phyloP scores from a whole-genome alignment of 2,329 filamentous ascomycete genomes.

The Claviceps capensis region DNA sequence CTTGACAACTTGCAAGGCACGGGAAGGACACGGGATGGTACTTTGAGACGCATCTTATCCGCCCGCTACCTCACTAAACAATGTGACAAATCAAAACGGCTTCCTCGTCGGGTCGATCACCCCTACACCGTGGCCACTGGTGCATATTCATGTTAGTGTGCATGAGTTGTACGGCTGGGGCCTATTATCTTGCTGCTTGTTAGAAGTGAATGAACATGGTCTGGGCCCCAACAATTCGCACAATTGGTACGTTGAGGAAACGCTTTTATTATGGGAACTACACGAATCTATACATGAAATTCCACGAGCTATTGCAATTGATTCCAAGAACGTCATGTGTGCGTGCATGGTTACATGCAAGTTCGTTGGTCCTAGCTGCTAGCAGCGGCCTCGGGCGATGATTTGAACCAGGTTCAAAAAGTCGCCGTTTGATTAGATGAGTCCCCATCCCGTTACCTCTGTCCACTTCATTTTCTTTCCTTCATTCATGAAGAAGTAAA shows the following conservation, averaged over 20 bases:
- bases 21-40: not conserved
- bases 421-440: conserved; percentile 1
- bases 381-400: not conserved
- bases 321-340: not conserved
- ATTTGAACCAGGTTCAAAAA: not conserved
- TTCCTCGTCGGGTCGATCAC: not conserved
- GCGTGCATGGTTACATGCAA: conserved; percentile 4
- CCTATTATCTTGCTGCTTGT: not conserved
- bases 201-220: not conserved
- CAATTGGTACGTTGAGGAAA: not conserved
- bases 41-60: not conserved
- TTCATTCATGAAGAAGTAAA: not conserved
- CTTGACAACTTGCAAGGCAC: not conserved
- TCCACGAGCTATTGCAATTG: conserved; percentile 1
- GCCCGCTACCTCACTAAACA: not conserved
- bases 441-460: not conserved
- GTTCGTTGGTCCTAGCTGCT: not conserved
- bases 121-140: conserved; percentile 1
- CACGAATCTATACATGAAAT: not conserved
- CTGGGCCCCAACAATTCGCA: conserved; percentile 1
- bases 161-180: conserved; percentile 3
- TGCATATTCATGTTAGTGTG: conserved; percentile 4
- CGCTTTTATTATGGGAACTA: not conserved
- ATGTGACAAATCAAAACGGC: conserved; percentile 4
- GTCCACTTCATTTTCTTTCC: not conserved